phyloP scores from a whole-genome alignment of 495 filamentous ascomycete genomes.

The Lepidopterella palustris region DNA sequence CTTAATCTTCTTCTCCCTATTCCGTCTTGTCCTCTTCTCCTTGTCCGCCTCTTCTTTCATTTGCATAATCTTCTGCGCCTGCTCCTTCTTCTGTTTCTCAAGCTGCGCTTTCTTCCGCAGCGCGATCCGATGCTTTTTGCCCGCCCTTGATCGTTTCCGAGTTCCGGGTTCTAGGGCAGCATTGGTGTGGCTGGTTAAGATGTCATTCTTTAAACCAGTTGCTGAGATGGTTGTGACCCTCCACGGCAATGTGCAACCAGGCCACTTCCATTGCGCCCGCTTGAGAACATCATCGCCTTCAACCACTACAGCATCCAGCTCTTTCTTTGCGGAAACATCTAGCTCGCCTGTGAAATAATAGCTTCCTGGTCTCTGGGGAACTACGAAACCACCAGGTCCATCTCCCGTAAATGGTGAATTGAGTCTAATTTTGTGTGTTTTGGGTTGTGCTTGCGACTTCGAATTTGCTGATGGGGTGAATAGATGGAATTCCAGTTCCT shows the following conservation, averaged over 20 bases:
- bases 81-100: constrained; percentile 44
- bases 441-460: constrained; percentile 1
- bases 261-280: constrained; percentile 37
- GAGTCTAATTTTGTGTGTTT: constrained; percentile 18
- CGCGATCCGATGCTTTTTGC: constrained; percentile 49
- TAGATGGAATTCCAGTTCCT: constrained; percentile 47
- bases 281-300: constrained; percentile 41
- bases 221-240: constrained; percentile 37
- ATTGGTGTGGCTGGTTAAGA: background rate
- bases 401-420: constrained; percentile 14
- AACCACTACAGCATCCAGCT: constrained; percentile 41
- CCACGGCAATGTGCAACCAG: constrained; percentile 53
- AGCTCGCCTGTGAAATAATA: constrained; percentile 43
- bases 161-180: constrained; percentile 16
- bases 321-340: constrained; percentile 27
- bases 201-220: constrained; percentile 9
- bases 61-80: constrained; percentile 18
- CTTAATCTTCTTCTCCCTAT: constrained; percentile 26
- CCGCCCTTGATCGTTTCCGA: constrained; percentile 42
- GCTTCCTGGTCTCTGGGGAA: constrained; percentile 37
- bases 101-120: constrained; percentile 45
- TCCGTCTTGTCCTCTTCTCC: constrained; percentile 25
- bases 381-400: constrained; percentile 37
- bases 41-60: constrained; percentile 24
- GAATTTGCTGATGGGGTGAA: constrained; percentile 40